Evolutionary conservation across 176 grass and related monocot genomes (phyloP).

Genomic region (Triticum dicoccoides): DNA sequence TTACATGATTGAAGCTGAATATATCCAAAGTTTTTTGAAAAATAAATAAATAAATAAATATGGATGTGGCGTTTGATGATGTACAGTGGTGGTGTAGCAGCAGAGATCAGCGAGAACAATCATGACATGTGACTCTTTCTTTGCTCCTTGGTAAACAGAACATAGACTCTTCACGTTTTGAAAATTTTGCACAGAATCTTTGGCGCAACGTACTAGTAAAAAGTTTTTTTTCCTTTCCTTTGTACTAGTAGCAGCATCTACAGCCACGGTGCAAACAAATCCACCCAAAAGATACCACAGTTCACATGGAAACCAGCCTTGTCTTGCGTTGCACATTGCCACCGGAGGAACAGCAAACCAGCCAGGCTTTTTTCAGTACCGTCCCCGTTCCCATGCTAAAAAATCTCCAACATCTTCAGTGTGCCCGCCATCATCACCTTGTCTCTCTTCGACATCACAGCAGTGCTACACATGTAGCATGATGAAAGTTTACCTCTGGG

Average conservation of each 20-base stretch:
- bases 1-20: too few species aligned
- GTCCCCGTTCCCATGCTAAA: neutral
- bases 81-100: neutral
- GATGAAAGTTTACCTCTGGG: conserved; percentile 2
- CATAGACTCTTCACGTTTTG: neutral
- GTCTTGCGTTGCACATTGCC: conserved; percentile 37
- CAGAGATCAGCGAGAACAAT: neutral
- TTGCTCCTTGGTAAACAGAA: neutral
- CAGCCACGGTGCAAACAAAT: conserved; percentile 12
- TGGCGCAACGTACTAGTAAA: neutral
- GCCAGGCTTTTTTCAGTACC: conserved; percentile 29
- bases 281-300: conserved; percentile 28
- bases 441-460: neutral
- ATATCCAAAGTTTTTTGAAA: too few species aligned
- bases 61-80: neutral
- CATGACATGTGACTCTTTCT: conserved; percentile 9
- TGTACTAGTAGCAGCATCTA: neutral
- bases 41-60: too few species aligned
- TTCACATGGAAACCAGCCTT: conserved; percentile 25
- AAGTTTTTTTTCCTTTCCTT: neutral
- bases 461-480: neutral
- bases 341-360: conserved; percentile 17
- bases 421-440: neutral
- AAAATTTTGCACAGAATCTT: neutral
- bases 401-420: neutral